Base-by-base conservation (phyloP, 768 basidiomycete species). In the Lanmaoa pseudosensibilis region DNA sequence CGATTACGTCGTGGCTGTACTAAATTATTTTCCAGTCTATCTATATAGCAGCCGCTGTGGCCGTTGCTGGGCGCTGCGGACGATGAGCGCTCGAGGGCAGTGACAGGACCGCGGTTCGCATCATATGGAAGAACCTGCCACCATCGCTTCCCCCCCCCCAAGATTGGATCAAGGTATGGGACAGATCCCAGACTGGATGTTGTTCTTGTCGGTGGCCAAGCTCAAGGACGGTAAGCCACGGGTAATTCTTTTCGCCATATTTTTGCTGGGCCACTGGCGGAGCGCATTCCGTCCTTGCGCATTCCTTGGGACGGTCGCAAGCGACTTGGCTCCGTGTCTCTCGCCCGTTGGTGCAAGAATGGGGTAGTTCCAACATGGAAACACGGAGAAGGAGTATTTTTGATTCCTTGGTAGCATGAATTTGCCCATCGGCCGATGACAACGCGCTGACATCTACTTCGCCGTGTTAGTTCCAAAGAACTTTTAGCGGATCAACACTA, bases 21-120 rank as follows among this genome's bases (percentile, higher is more conserved):
- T 51, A 25, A 61, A 5, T 5, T 40, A 5, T 48, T 19, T 16
- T 3, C 16, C 10, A 36, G 13, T 15, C 2, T 0, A 8, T 1
- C 19, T 6, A 11, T 11, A n/a, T n/a, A 27, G 27, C 27, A 6
- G 27, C 27, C 27, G 27, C 27, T 27, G 27, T 4, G 16, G 37
- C 23, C 18, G 52, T 53, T 25, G 38, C 16, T 15, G 25, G 23
- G 60, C 30, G 19, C 51, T 50, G 34, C 39, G 36, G 36, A 21
- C 32, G 23, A 45, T 27, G 45, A 54, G 32, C 60, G 46, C 36
- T 45, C 5, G n/a, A 34, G 27, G 53, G 54, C 54, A 23, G 59
- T 61, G 54, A 48, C 34, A 23, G 4, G 30, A 15, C 46, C 34
- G 49, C 27, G 55, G 52, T 7, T 18, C 46, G 5, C 39, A 56